Base-by-base conservation (phyloP, 2,329 filamentous ascomycete genomes). In the Acephala macrosclerotiorum region DNA sequence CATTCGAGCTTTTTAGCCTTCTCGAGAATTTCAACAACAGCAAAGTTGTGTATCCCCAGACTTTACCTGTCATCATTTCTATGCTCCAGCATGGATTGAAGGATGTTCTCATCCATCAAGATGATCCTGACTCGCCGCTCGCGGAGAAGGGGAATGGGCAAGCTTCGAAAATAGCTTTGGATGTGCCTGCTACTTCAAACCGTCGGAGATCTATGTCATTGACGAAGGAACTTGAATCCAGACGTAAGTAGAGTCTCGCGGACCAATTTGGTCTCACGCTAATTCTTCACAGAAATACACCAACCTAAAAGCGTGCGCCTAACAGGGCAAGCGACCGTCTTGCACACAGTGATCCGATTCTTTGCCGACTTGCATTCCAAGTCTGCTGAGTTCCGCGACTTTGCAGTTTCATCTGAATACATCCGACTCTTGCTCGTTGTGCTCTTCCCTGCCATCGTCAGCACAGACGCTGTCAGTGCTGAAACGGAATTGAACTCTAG, bases 31-130 rank as follows among this genome's bases (percentile, higher is more conserved):
- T 98, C 74, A 87, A 85, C 56, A 87, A 84, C 63, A 82, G 86
- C 61, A 88, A 86, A 49, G 86, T 97, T 18, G 83, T 86, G 0
- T 92, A 93, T 74, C 89, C 93, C 0, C 94, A 96, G 64, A 87
- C 93, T 7, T 81, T 97, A 26, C 85, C 90, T 0, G 89, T 97
- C 12, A 90, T 99, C 55, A 90, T 89, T 5, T 87, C 90, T 0
- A 96, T 99, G 94, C 81, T 99, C 1, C 92, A 96, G 75, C 89
- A 91, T 74, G 95, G 94, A 0, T 78, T 98, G 25, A 91, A 92
- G 68, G 87, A 91, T 64, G 82, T 92, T 7, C 82, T 90, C 60
- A 87, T 85, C 68, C 83, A 88, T 29, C 86, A 89, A 68, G 84
- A 86, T 62, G 85, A 89, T 67, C 83, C 86, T 0, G 83, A 86